Evolutionary conservation across 1,284 basidiomycete genomes (phyloP), one percentile per base, ranked within the genome.

Genomic region (Schizopora paradoxa): DNA sequence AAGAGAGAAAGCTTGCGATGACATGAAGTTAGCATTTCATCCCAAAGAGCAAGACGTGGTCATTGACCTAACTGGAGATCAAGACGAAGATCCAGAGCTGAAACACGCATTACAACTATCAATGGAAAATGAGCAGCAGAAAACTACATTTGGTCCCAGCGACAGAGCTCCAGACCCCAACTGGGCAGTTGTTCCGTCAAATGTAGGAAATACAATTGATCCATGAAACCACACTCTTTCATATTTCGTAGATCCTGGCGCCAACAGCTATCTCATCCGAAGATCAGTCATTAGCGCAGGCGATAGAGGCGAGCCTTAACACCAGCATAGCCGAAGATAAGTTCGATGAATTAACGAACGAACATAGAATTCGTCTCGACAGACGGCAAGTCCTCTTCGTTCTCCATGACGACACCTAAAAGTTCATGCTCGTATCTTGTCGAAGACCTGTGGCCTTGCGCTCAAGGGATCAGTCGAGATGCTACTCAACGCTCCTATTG

Each of bases 121-220:
- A 13, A 62, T 80, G 47, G 67, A 67, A 31, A 16, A 21, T 5
- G 19, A 7, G 8, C 33, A 48, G 62, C 57, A 59, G 41, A 49
- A 52, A 4, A 53, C 68, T 0, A 66, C 66, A 18, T 79, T 85
- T 60, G 70, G 75, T 1, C 78, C 79, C 13, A 80, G 73, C 51
- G 65, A 76, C 29, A 68, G 81, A 36, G 69, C 77, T 1, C 70
- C 82, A 2, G 70, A 85, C 57, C 71, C 79, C 2, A 71, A 70
- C 44, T 86, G 82, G 83, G 77, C 79, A 35, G 61, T 86, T 56
- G 82, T 83, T 7, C 73, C 77, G 13, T 77, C 81, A 8, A 78
- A 81, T 61, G 83, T 81, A 62, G 51, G 59, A 57, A 45, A 27
- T 37, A n/a, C n/a, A n/a, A n/a, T 23, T 31, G 21, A 33, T 25